Base-by-base conservation (phyloP, 1,139 yeast genomes). In the Scheffersomyces illinoinensis region DNA sequence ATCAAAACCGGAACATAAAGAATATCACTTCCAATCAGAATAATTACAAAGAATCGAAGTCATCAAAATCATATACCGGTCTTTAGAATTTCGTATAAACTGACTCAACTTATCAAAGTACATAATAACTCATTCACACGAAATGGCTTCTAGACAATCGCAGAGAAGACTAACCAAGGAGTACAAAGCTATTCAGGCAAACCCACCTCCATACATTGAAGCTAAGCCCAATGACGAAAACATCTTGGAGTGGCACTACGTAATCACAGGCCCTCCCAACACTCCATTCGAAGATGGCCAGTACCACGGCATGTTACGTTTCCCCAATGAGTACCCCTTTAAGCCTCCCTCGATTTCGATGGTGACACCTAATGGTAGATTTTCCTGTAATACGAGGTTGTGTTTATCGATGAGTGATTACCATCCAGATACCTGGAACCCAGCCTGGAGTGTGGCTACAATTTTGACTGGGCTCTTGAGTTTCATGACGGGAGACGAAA, bases 351-450 rank as follows among this genome's bases (percentile, higher is more conserved):
- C 96, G 23, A 93, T 93, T 59, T 83, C 91, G 57, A 93, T 93
- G 93, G 78, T 87, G 57, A 93, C 98, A 0, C 98, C 98, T 4
- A 89, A 87, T 63, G 96, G 93, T 4, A 79, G 96, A 53, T 91
- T 93, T 72, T 85, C 87, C 62, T 85, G 92, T 56, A 90, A 90
- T 70, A 85, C 92, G 7, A 79, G 97, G 54, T 81, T 93, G 54
- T 93, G 98, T 75, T 78, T 93, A 55, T 87, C 93, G 52, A 93
- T 93, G 88, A 88, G 95, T 67, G 98, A 93, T 70, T 93, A 87
- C 73, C 98, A 93, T 67, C 98, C 97, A 8, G 95, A 91, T 71
- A 79, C 90, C 0, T 93, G 98, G 98, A 92, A 93, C 72, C 97
- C 98, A 1, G 92, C 96, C 4, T 93, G 98, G 98, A 87, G 92